Percentiles rank a stretch among this genome's conserved stretches.
These are phyloP conservation scores for Leishmania martiniquensis DNA, from an alignment of 208 protist genomes.

Conservation along the genomic window DNA sequence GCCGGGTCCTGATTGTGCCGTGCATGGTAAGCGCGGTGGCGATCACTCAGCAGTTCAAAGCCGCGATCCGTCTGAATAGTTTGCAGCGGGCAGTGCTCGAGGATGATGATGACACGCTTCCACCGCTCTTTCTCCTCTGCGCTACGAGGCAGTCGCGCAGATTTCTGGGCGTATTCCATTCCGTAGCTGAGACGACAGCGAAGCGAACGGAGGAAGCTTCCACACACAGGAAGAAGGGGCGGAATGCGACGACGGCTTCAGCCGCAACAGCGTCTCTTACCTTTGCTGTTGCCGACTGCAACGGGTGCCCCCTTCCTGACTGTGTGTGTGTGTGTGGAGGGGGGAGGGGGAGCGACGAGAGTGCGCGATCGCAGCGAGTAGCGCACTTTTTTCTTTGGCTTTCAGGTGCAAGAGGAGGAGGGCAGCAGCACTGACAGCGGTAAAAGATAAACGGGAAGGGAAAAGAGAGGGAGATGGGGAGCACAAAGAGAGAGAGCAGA, in stretches of 20 bases:
- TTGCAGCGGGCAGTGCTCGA: conserved; percentile 95
- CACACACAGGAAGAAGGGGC: neutral
- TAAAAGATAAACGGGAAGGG: neutral
- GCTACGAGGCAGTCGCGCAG: conserved; percentile 81
- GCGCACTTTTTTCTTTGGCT: too few species aligned
- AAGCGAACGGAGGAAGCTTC: neutral
- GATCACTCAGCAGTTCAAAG: conserved; percentile 98
- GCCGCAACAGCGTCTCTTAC: neutral
- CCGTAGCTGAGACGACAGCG: neutral
- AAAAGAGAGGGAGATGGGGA: neutral
- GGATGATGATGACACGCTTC: conserved; percentile 95
- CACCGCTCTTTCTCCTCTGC: conserved; percentile 87
- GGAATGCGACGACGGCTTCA: neutral
- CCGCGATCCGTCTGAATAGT: conserved; percentile 93
- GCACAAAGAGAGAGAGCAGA: conserved; percentile 4
- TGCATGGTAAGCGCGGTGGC: conserved; percentile 94
- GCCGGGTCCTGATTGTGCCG: conserved; percentile 94
- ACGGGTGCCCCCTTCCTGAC: neutral
- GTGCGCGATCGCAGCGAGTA: neutral
- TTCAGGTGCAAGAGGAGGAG: neutral
- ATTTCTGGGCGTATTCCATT: conserved; percentile 89
- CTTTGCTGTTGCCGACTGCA: neutral
- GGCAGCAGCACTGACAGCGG: too few species aligned
- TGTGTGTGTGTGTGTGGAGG: neutral
- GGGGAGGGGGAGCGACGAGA: neutral